Evolutionary conservation across 352 stramenopile genomes (phyloP), one percentile per base, ranked within the genome.

Genomic region (Peronospora farinosa): DNA sequence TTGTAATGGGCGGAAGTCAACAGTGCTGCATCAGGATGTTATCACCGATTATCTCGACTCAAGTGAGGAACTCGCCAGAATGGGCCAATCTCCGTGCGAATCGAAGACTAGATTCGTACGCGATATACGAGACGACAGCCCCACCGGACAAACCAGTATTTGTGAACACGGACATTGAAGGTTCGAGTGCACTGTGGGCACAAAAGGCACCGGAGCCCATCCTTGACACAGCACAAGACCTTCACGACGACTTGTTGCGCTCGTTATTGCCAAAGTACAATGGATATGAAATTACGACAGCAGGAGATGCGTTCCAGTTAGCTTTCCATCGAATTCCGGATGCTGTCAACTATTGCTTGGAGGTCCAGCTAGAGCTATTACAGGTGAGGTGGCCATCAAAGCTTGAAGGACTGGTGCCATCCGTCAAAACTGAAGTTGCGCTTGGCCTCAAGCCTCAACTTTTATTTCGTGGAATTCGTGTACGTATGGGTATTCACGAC

Each of bases 401-500:
- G 21, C 57, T 86, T 1, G 69, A 87, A 12, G 63, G 65, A 0
- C 40, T 82, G 2, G 54, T 83, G 7, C 63, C 72, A 7, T 72
- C 74, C 2, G 80, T 78, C 11, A 80, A 86, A 48, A 81, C 68
- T 1, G 69, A 80, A 49, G 68, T 71, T 17, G 59, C 60, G 12
- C 51, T 74, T 37, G 61, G 64, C 5, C 23, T 27, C 23, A 27
- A 27, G 23, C 23, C 23, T 5, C 23, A 27, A 4, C 23, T 27
- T 27, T 5, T 91, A 23, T 88, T 91, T 36, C 63, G 60, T 11
- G 79, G 79, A 4, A 61, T 90, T 7, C 68, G 79, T 15, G 76
- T 91, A 6, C 79, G 79, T 1, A 91, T 91, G 79, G 77, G 79
- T 1, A 78, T 88, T 45, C 79, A 91, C 60, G 79, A 86, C 25